phyloP scores from a whole-genome alignment of 352 stramenopile genomes.

The Lagenidium sp. region DNA sequence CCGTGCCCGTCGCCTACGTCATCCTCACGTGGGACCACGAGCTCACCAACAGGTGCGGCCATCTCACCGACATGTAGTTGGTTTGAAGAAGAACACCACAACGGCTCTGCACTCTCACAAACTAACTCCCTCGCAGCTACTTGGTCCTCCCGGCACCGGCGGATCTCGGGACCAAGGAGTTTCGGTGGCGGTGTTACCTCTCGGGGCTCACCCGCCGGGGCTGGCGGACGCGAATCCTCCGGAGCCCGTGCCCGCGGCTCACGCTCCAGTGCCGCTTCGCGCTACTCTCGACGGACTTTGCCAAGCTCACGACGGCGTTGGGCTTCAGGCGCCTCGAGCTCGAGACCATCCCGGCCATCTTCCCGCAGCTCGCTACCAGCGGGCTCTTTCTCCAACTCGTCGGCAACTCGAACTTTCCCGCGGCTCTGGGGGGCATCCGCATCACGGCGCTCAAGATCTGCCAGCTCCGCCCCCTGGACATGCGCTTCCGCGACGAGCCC shows the following conservation, averaged over 20 bases:
- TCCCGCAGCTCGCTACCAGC: slow-evolving; percentile 55
- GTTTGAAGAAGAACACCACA: too few species aligned
- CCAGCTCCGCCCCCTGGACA: slow-evolving; percentile 57
- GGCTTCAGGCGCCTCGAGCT: slow-evolving; percentile 53
- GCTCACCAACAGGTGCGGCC: slow-evolving; percentile 36
- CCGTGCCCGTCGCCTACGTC: slow-evolving; percentile 56
- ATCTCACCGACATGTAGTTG: not conserved
- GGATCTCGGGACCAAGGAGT: slow-evolving; percentile 74
- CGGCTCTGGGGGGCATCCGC: slow-evolving; percentile 32
- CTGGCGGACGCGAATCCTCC: slow-evolving; percentile 42
- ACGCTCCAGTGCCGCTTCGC: slow-evolving; percentile 66
- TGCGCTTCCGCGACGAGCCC: slow-evolving; percentile 40
- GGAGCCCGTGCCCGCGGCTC: slow-evolving; percentile 56
- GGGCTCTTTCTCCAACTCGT: slow-evolving; percentile 69
- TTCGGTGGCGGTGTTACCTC: slow-evolving; percentile 62
- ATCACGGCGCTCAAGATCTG: slow-evolving; percentile 71
- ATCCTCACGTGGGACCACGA: slow-evolving; percentile 75
- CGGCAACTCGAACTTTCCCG: slow-evolving; percentile 76
- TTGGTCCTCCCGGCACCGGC: slow-evolving; percentile 45
- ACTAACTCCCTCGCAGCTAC: too few species aligned
- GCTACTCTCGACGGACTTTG: slow-evolving; percentile 65
- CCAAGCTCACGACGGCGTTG: slow-evolving; percentile 70
- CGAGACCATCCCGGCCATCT: slow-evolving; percentile 66
- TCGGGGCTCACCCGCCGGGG: slow-evolving; percentile 46
- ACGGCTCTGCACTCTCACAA: too few species aligned